Base-by-base conservation (phyloP, 495 filamentous ascomycete genomes). In the Filosporella fistucella region DNA sequence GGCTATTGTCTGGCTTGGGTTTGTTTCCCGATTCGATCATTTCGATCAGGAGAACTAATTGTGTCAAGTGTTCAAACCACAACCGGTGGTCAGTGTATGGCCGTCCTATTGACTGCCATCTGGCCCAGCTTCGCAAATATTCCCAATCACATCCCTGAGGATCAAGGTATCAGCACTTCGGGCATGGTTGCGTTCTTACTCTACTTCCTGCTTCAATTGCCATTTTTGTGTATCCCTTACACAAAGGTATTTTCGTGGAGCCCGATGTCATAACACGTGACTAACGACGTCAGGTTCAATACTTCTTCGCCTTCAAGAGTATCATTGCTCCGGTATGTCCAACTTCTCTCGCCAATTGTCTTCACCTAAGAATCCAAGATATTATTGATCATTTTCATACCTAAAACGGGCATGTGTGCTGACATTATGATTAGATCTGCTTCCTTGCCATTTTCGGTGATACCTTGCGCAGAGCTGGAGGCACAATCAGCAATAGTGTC, bases 1-100 rank as follows among this genome's bases (percentile, higher is more conserved):
- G 9, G 82, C 81, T 10, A 66, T 85, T 52, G 85, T 86, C 64
- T 86, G 84, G 83, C 80, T 85, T 33, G 80, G 78, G 48, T 51
- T 20, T 45, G 48, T 51, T 49, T 45, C 13, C 44, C 30, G 28
- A 21, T 36, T 22, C 11, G 34, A 51, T 44, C 32, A 36, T 25
- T 34, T 44, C 25, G n/a, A 44, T 34, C 32, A 38, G 45, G 18
- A 18, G 45, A n/a, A 18, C 33, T 51, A 39, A 45, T 13, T 40
- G 36, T 39, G 45, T 17, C 21, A 4, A 47, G 49, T 47, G 49
- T 52, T 20, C 49, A 47, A 47, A 47, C 43, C 43, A 46, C 49
- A 11, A 47, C 82, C 54, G 84, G 84, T 9, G 81, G 77, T 1
- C 77, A 82, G 52, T 74, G 77, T 13, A 67, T 84, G 25, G 71